Percentiles rank a stretch among this genome's conserved stretches.
Conservation (phyloP, 176 grass and related monocot species). For the Themeda triandra region DNA sequence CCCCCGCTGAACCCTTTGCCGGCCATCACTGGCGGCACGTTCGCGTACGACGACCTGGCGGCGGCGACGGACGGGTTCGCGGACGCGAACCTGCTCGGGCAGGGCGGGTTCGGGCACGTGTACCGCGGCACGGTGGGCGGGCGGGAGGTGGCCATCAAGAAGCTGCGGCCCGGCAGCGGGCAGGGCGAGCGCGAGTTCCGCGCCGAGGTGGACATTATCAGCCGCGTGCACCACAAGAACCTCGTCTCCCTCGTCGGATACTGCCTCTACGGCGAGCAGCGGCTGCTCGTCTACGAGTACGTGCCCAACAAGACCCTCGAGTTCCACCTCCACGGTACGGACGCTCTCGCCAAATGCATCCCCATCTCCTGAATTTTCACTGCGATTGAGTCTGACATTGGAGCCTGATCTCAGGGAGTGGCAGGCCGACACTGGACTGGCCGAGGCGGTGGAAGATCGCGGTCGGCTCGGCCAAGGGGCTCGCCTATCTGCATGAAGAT, state of each 20-base stretch:
- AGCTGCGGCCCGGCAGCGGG: conserved; percentile 55
- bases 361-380: not conserved
- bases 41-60: conserved; percentile 66
- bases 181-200: conserved; percentile 90
- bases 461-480: conserved; percentile 72
- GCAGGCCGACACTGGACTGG: conserved; percentile 64
- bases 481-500: conserved; percentile 86
- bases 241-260: conserved; percentile 82
- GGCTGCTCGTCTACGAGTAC: conserved; percentile 80
- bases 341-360: not conserved
- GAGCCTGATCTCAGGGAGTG: conserved; percentile 36
- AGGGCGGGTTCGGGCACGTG: conserved; percentile 85
- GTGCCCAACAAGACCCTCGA: conserved; percentile 87
- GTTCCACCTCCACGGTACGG: conserved; percentile 74
- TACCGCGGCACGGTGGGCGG: conserved; percentile 63
- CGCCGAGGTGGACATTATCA: conserved; percentile 87
- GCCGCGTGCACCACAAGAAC: conserved; percentile 81
- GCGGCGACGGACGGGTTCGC: conserved; percentile 65
- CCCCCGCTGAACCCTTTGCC: not conserved
- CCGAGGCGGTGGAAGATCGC: conserved; percentile 74
- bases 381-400: not conserved
- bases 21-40: conserved; percentile 37
- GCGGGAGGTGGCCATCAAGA: conserved; percentile 84
- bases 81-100: conserved; percentile 71
- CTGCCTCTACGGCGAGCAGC: conserved; percentile 69